These are phyloP conservation scores for Xylariaceae sp. DNA, from an alignment of 2,329 filamentous ascomycete species.

Conservation along the genomic window DNA sequence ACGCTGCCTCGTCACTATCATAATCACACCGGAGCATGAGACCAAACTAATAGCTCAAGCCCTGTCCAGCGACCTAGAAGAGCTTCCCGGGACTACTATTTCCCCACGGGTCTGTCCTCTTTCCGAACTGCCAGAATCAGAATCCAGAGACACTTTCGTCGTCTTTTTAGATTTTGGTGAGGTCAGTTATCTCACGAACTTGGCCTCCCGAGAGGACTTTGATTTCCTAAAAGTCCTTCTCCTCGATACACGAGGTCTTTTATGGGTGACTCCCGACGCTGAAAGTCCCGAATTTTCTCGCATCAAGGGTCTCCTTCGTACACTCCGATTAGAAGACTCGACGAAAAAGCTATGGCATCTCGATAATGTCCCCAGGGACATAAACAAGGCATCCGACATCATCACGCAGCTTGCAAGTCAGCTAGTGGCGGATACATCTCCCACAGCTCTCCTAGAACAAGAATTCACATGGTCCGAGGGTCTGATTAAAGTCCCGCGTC, in stretches of 20 bases:
- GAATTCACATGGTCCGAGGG: constrained; percentile 17
- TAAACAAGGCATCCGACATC: too few species aligned
- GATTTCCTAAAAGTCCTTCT: constrained; percentile 9
- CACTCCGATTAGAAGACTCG: constrained; percentile 14
- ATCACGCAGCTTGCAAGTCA: too few species aligned
- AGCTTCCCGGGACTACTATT: constrained; percentile 8
- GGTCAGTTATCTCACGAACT: constrained; percentile 1
- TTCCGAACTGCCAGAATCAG: too few species aligned
- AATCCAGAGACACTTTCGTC: constrained; percentile 2
- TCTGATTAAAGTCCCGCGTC: constrained; percentile 15
- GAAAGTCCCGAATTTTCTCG: constrained; percentile 4
- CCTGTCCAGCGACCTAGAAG: constrained; percentile 1
- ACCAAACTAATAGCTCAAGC: constrained; percentile 6
- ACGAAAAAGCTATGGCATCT: constrained; percentile 14
- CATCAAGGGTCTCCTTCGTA: constrained; percentile 18
- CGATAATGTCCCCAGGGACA: constrained; percentile 9
- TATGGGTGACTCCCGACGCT: constrained; percentile 15
- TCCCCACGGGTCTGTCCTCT: not conserved
- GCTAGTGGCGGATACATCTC: too few species aligned
- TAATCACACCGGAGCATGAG: constrained; percentile 12
- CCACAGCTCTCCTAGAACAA: constrained; percentile 1
- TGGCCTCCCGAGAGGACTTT: constrained; percentile 7
- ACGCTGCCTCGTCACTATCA: constrained; percentile 12
- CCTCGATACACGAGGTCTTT: constrained; percentile 4
- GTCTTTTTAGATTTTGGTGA: constrained; percentile 14